A percentile compares a stretch with the other conserved stretches of the same genome.
These are phyloP conservation scores for Beauveria rudraprayagi DNA, from an alignment of 2,329 filamentous ascomycete genomes.

Conservation along the genomic window DNA sequence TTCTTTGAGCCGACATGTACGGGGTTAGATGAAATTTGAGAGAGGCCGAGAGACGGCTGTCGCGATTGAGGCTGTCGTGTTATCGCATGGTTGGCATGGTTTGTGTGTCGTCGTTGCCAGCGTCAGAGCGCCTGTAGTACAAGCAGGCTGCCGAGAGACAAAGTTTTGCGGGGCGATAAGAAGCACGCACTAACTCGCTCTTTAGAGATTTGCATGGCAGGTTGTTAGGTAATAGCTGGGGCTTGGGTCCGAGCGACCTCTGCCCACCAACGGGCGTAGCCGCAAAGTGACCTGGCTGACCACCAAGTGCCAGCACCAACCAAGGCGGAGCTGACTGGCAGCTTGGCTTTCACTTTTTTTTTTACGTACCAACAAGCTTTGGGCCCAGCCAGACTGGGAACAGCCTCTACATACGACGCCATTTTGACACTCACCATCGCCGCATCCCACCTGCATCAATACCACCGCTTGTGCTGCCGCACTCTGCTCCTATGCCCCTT, in stretches of 20 bases:
- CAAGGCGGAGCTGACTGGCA: neutral
- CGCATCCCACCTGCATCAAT: neutral
- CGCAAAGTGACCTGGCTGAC: conserved; percentile 8
- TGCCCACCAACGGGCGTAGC: conserved; percentile 4
- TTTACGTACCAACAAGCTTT: conserved; percentile 1
- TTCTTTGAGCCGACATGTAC: neutral
- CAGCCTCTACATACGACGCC: neutral
- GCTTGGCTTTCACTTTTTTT: conserved; percentile 1
- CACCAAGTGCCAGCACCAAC: neutral
- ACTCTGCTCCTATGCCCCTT: neutral
- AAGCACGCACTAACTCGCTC: neutral
- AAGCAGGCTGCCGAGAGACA: neutral
- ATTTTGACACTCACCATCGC: neutral
- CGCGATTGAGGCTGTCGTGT: neutral
- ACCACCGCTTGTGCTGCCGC: neutral
- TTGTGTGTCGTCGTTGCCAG: neutral
- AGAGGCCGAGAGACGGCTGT: neutral
- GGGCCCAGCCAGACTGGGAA: neutral
- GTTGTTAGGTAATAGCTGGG: neutral
- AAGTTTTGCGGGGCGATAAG: conserved; percentile 1
- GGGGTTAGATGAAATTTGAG: neutral
- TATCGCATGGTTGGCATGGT: neutral
- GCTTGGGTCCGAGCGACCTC: neutral
- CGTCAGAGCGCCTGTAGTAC: neutral
- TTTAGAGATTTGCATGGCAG: neutral